phyloP scores from a whole-genome alignment of 139 green algal species.

The Tetraselmis chui region DNA sequence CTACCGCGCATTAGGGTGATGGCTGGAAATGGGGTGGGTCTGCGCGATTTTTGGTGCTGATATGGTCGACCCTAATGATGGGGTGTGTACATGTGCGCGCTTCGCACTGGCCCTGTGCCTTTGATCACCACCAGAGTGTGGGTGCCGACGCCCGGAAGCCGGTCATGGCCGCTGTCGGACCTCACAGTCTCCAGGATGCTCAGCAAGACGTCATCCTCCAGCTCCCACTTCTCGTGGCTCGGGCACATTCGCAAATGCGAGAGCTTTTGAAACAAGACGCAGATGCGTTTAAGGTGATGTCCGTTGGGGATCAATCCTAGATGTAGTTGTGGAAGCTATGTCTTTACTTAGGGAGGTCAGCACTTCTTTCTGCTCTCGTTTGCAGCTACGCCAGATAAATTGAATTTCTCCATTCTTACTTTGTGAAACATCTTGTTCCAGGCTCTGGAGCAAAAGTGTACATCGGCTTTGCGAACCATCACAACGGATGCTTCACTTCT shows the following conservation, averaged over 20 bases:
- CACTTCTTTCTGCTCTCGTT: no score
- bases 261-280: not conserved
- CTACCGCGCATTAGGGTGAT: no score
- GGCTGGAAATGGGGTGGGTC: not conserved
- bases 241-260: not conserved
- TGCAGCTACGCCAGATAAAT: no score
- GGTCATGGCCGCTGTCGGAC: not conserved
- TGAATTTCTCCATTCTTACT: no score
- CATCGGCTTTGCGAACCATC: not conserved
- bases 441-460: not conserved
- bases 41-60: not conserved
- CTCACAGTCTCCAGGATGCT: not conserved
- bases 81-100: not conserved
- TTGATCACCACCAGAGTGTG: not conserved
- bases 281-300: not conserved
- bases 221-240: not conserved
- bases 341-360: no score
- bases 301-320: not conserved
- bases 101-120: not conserved
- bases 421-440: not conserved
- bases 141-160: not conserved
- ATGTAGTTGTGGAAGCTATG: not conserved
- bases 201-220: not conserved
- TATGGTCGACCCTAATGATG: not conserved
- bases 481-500: no score